Evolutionary conservation across 2,329 filamentous ascomycete species (phyloP).

Genomic region (Hymenoscyphus linearis): DNA sequence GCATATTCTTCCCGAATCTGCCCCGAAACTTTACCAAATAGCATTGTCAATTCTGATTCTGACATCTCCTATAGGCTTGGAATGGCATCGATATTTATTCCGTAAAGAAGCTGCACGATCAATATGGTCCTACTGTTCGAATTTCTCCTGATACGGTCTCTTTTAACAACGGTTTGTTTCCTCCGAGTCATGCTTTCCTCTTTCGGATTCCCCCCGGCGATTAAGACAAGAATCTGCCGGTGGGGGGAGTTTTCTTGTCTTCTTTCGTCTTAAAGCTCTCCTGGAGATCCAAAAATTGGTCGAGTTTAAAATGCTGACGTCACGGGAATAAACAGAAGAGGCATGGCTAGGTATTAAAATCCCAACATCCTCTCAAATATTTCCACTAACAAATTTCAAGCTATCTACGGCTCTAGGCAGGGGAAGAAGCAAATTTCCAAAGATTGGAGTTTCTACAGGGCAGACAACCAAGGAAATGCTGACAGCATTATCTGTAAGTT

Average conservation of each 20-base stretch:
- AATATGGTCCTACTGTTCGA: constrained; percentile 12
- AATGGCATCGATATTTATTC: background rate
- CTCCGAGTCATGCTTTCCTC: no score
- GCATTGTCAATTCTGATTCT: no score
- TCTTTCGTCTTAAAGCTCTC: no score
- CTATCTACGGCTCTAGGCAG: constrained; percentile 4
- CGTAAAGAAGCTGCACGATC: constrained; percentile 7
- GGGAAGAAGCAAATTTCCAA: constrained; percentile 4
- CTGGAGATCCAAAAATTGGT: no score
- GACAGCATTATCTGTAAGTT: background rate
- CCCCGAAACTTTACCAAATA: no score
- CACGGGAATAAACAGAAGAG: background rate
- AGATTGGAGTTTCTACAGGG: background rate
- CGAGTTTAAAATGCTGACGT: no score
- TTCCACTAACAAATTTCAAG: constrained; percentile 17
- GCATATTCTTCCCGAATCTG: no score
- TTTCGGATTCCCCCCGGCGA: no score
- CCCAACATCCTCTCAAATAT: background rate
- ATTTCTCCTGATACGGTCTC: constrained; percentile 7
- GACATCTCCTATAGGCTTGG: no score
- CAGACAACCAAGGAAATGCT: constrained; percentile 8
- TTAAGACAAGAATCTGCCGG: no score
- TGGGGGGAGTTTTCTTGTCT: no score
- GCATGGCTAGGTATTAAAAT: constrained; percentile 8
- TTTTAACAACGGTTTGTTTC: background rate